A percentile compares a stretch with the other conserved stretches of the same genome.
Evolutionary conservation across 306 rosid species (phyloP).

Genomic region (Crataegus laevigata): DNA sequence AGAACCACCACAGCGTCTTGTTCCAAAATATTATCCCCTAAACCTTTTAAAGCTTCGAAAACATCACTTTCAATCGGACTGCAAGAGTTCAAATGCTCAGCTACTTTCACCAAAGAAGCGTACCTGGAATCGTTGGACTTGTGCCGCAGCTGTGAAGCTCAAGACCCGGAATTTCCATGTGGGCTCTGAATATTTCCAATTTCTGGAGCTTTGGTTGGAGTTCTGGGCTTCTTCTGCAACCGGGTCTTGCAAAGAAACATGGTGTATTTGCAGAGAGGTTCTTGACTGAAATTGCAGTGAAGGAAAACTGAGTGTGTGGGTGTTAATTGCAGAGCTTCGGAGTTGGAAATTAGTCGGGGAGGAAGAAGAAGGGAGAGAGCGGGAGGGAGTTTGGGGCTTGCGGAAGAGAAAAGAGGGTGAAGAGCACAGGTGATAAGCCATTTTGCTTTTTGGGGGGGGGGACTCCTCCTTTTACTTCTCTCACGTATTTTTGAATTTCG

Average conservation of each 20-base stretch:
- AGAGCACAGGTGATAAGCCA: conserved; percentile 62
- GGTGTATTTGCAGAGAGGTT: conserved; percentile 42
- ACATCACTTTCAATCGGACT: conserved; percentile 38
- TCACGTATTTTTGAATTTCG: no score
- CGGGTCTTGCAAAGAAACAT: conserved; percentile 54
- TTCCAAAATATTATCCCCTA: conserved; percentile 37
- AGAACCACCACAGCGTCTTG: conserved; percentile 52
- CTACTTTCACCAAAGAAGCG: conserved; percentile 35
- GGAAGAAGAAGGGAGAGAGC: background rate
- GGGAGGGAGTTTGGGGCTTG: conserved; percentile 32
- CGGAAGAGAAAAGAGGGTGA: conserved; percentile 55
- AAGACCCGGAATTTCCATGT: conserved; percentile 31
- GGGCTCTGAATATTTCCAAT: conserved; percentile 16
- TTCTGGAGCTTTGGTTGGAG: background rate
- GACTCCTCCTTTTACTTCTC: no score
- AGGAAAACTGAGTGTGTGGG: no score
- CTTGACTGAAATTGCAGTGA: background rate
- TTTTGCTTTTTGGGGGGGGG: no score
- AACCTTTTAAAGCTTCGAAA: conserved; percentile 25
- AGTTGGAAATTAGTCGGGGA: conserved; percentile 17
- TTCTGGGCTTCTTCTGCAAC: conserved; percentile 24
- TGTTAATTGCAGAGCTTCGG: background rate
- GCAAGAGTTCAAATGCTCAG: conserved; percentile 50
- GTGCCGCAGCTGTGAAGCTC: conserved; percentile 56
- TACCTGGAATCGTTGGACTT: conserved; percentile 57